These are phyloP conservation scores for Penicillium sp. DNA, from an alignment of 2,329 filamentous ascomycete genomes.

Conservation along the genomic window DNA sequence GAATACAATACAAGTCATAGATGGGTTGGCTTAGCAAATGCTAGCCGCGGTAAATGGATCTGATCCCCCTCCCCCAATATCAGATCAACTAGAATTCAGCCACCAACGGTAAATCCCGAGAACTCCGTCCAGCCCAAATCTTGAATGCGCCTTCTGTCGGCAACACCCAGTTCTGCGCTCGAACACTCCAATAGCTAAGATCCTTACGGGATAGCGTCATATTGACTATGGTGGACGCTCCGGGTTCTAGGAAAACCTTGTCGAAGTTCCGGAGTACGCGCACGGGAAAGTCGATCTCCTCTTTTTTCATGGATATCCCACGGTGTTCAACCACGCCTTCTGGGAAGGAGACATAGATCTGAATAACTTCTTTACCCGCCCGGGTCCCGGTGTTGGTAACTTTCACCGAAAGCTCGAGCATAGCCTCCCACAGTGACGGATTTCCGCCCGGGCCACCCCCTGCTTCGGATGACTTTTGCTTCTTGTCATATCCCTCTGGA, in stretches of 20 bases:
- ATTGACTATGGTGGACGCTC: constrained; percentile 58
- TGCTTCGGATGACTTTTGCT: constrained; percentile 61
- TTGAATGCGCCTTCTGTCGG: constrained; percentile 46
- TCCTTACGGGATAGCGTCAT: constrained; percentile 69
- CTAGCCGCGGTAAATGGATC: no score
- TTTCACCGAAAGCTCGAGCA: constrained; percentile 51
- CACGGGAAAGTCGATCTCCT: constrained; percentile 66
- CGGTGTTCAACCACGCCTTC: constrained; percentile 35
- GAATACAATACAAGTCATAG: not conserved
- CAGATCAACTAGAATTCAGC: constrained; percentile 27
- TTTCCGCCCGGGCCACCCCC: constrained; percentile 64
- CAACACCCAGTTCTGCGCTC: constrained; percentile 71
- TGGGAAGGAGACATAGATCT: constrained; percentile 71
- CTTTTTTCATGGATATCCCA: constrained; percentile 28
- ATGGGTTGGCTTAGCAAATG: no score
- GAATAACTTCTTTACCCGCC: constrained; percentile 55
- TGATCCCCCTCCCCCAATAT: no score
- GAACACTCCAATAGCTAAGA: constrained; percentile 73
- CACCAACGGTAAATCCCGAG: constrained; percentile 36
- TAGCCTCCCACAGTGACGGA: constrained; percentile 55
- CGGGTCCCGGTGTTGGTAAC: constrained; percentile 55
- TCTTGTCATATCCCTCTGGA: constrained; percentile 59
- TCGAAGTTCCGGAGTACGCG: constrained; percentile 70
- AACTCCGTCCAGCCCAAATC: constrained; percentile 44
- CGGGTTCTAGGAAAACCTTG: constrained; percentile 64